These are phyloP conservation scores for Dipteronia sinensis DNA, from an alignment of 345 rosid genomes.

Conservation along the genomic window DNA sequence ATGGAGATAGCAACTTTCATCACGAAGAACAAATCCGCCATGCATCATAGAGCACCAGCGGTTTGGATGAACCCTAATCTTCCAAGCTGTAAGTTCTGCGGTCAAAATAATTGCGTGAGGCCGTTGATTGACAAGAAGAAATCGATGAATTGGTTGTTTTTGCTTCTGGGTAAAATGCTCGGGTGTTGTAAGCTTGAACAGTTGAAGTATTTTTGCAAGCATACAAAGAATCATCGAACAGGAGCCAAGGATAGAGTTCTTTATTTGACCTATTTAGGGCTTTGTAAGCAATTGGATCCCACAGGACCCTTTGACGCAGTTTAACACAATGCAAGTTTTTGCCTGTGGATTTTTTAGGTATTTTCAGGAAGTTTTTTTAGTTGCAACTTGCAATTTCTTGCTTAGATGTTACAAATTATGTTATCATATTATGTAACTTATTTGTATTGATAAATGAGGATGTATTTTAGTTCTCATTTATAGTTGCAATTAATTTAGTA, in stretches of 20 bases:
- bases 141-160: constrained; percentile 41
- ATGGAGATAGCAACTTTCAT: constrained; percentile 27
- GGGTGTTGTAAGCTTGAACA: constrained; percentile 41
- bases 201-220: constrained; percentile 48
- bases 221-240: constrained; percentile 41
- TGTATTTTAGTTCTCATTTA: too few species aligned
- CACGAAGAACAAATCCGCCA: constrained; percentile 14
- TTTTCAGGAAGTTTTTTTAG: background rate
- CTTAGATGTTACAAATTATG: too few species aligned
- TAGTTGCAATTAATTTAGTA: too few species aligned
- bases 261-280: constrained; percentile 38
- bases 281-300: constrained; percentile 39
- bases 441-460: too few species aligned
- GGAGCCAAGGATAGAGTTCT: constrained; percentile 48
- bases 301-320: constrained; percentile 28
- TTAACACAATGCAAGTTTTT: background rate
- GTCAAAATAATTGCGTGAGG: constrained; percentile 17
- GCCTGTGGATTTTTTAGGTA: background rate
- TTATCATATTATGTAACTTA: too few species aligned
- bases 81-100: constrained; percentile 28
- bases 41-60: constrained; percentile 41
- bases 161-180: constrained; percentile 39
- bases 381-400: background rate
- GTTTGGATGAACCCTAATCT: constrained; percentile 38
- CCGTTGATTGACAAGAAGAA: constrained; percentile 32